These are phyloP conservation scores for Gossypium aridum DNA, from an alignment of 441 rosid genomes.

Conservation along the genomic window DNA sequence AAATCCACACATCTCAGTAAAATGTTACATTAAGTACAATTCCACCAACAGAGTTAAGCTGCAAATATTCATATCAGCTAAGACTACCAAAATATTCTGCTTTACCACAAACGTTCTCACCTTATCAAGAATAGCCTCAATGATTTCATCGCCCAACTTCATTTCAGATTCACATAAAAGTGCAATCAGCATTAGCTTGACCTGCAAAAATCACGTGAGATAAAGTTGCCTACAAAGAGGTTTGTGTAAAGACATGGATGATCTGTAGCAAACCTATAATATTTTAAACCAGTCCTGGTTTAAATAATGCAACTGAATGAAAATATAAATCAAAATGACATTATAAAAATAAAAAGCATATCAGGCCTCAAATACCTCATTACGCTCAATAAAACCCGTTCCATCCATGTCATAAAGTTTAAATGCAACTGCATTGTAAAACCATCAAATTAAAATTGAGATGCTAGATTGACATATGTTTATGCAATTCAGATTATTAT, in stretches of 20 bases:
- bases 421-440: slow-evolving; percentile 67
- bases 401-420: slow-evolving; percentile 88
- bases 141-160: slow-evolving; percentile 89
- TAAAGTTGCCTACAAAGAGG: slow-evolving; percentile 24
- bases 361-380: slow-evolving; percentile 49
- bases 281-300: background rate
- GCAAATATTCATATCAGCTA: background rate
- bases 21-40: background rate
- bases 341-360: background rate
- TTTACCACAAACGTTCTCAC: slow-evolving; percentile 26
- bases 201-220: slow-evolving; percentile 50
- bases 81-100: background rate
- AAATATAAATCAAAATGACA: background rate
- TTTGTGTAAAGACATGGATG: background rate
- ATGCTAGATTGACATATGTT: background rate
- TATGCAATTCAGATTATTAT: background rate
- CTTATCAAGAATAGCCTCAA: slow-evolving; percentile 91
- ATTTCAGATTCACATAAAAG: slow-evolving; percentile 87
- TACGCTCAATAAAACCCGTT: slow-evolving; percentile 92
- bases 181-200: slow-evolving; percentile 94
- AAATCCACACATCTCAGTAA: background rate
- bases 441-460: slow-evolving; percentile 5
- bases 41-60: background rate
- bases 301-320: background rate
- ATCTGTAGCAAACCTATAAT: background rate